Conservation (phyloP, 371 early-diverging fungal genomes). For the Actinomortierella ambigua region DNA sequence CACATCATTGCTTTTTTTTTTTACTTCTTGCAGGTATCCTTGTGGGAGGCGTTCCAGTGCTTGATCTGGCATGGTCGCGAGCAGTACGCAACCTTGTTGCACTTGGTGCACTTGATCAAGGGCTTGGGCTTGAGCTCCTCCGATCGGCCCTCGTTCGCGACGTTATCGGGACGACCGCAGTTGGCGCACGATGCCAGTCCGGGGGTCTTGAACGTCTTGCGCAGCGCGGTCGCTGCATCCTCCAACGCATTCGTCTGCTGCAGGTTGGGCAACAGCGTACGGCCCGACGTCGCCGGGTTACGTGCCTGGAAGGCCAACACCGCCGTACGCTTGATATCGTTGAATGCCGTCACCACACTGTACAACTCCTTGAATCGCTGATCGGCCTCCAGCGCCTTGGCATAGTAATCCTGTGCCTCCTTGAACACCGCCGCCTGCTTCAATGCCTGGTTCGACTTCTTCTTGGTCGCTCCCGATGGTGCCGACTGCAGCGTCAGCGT, state of each 20-base stretch:
- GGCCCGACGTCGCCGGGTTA: conserved; percentile 13
- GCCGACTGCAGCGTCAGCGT: conserved; percentile 49
- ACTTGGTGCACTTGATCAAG: conserved; percentile 63
- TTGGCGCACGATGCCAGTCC: conserved; percentile 53
- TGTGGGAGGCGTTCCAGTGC: conserved; percentile 60
- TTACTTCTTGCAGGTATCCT: conserved; percentile 55
- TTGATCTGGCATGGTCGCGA: conserved; percentile 64
- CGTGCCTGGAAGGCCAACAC: conserved; percentile 51
- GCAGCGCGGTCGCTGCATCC: conserved; percentile 37
- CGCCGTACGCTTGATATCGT: conserved; percentile 65
- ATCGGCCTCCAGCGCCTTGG: conserved; percentile 60
- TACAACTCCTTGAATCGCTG: conserved; percentile 60
- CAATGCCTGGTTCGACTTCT: conserved; percentile 50
- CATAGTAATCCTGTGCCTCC: conserved; percentile 57
- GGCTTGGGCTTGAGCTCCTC: conserved; percentile 47
- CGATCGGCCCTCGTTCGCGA: conserved; percentile 45
- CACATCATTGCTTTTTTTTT: too few species aligned
- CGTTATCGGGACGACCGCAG: conserved; percentile 60
- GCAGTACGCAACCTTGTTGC: conserved; percentile 68
- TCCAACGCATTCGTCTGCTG: conserved; percentile 33
- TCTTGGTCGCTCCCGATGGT: conserved; percentile 47
- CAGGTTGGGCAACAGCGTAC: conserved; percentile 19
- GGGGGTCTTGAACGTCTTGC: conserved; percentile 45
- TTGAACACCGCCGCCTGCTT: conserved; percentile 50
- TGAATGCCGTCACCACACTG: conserved; percentile 58